Percentiles rank a stretch among this genome's conserved stretches.
Evolutionary conservation across 768 basidiomycete species (phyloP).

Genomic region (Xerocomus brunneocitrinus): DNA sequence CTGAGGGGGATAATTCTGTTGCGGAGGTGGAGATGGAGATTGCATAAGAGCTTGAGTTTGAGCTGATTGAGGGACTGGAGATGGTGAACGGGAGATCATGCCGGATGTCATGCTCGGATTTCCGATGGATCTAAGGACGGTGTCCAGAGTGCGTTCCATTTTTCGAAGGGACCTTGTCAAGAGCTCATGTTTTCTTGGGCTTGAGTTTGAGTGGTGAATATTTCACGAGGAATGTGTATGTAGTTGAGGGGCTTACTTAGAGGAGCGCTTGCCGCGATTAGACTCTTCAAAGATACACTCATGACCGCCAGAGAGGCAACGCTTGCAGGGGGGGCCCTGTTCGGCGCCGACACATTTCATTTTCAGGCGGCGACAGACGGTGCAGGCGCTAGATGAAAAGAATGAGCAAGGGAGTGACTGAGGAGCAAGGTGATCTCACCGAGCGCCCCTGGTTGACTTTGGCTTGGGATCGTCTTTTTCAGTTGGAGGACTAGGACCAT

Average conservation of each 20-base stretch:
- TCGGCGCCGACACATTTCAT: conserved; percentile 94
- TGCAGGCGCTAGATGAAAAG: conserved; percentile 63
- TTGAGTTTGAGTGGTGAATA: conserved; percentile 28
- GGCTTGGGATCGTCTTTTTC: conserved; percentile 67
- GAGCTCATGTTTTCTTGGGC: conserved; percentile 74
- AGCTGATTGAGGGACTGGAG: conserved; percentile 51
- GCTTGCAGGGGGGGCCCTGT: conserved; percentile 87
- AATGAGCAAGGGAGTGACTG: conserved; percentile 7
- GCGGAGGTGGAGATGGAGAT: conserved; percentile 46
- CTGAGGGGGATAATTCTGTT: conserved; percentile 29
- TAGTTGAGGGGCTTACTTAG: conserved; percentile 51
- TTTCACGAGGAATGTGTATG: conserved; percentile 16
- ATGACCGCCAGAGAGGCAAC: conserved; percentile 71
- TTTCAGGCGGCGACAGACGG: conserved; percentile 86
- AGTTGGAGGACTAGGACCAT: conserved; percentile 46
- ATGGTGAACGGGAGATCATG: conserved; percentile 79
- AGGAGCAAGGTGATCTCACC: conserved; percentile 42
- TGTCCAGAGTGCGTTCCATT: conserved; percentile 92
- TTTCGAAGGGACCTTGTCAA: conserved; percentile 78
- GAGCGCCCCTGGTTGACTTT: conserved; percentile 84
- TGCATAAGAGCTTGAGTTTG: conserved; percentile 56
- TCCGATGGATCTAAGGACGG: conserved; percentile 82
- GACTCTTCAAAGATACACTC: conserved; percentile 98
- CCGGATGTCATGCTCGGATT: conserved; percentile 76
- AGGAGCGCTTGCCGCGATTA: conserved; percentile 86